A percentile compares a stretch with the other conserved stretches of the same genome.
Conservation (phyloP, 768 basidiomycete species). For the Crucibulum laeve region DNA sequence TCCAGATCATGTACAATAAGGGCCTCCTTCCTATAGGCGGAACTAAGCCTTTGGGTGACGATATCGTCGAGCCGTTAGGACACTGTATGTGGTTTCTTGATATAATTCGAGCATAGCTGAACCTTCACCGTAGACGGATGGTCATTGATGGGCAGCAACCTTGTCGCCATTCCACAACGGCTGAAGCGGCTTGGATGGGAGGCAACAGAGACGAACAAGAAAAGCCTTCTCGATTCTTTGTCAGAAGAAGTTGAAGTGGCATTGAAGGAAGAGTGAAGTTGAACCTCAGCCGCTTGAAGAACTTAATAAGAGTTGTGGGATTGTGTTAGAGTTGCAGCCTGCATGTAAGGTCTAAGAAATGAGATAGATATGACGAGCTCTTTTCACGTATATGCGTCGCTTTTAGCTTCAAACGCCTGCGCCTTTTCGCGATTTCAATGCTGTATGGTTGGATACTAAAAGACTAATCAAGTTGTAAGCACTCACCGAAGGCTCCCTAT, state of each 20-base stretch:
- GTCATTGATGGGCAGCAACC: constrained; percentile 35
- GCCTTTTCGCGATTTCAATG: no score
- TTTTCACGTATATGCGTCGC: no score
- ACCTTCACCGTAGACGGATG: constrained; percentile 26
- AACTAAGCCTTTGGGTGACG: constrained; percentile 24
- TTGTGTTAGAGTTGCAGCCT: no score
- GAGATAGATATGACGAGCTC: no score
- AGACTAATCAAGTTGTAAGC: no score
- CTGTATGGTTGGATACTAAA: no score
- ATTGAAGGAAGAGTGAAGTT: constrained; percentile 11
- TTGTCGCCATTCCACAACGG: constrained; percentile 26
- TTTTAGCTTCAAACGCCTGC: no score
- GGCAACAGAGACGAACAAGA: constrained; percentile 17
- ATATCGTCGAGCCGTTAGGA: constrained; percentile 30
- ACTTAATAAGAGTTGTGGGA: no score
- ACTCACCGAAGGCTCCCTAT: no score
- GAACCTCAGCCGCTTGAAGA: no score
- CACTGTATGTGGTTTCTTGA: constrained; percentile 24
- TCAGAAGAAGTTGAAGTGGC: constrained; percentile 17
- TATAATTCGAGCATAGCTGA: not conserved
- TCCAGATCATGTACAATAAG: constrained; percentile 26
- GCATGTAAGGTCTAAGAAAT: no score
- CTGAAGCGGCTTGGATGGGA: constrained; percentile 37
- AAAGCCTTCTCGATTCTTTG: constrained; percentile 14
- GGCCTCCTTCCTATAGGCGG: constrained; percentile 27